phyloP scores from a whole-genome alignment of 768 basidiomycete species.

The Mycena crocata region DNA sequence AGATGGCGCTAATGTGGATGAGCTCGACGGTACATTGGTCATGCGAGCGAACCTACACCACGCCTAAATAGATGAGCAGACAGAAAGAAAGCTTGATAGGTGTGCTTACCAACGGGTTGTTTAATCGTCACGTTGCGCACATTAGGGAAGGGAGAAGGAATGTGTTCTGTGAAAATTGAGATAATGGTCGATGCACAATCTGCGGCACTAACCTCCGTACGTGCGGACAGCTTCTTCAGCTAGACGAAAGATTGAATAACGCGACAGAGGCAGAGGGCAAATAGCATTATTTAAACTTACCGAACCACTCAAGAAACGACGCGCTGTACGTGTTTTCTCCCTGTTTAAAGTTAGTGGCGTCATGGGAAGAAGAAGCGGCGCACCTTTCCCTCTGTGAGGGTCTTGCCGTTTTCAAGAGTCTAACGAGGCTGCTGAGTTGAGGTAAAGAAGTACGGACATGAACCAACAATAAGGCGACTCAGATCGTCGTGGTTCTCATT shows the following conservation, averaged over 20 bases:
- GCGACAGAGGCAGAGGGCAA: constrained; percentile 2
- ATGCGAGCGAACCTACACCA: constrained; percentile 49
- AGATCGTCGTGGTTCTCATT: constrained; percentile 89
- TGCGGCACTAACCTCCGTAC: constrained; percentile 76
- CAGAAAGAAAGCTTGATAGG: neutral
- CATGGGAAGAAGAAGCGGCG: neutral
- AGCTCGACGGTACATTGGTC: neutral
- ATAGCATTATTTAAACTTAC: too few species aligned
- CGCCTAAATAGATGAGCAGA: constrained; percentile 39
- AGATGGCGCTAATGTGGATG: constrained; percentile 65
- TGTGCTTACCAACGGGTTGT: constrained; percentile 82
- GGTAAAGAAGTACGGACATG: constrained; percentile 34
- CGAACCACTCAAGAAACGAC: constrained; percentile 92
- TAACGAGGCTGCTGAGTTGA: constrained; percentile 44
- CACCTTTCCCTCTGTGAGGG: constrained; percentile 86
- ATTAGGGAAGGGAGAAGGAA: constrained; percentile 79
- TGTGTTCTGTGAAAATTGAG: constrained; percentile 65
- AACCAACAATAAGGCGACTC: constrained; percentile 82
- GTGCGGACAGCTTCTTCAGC: constrained; percentile 93
- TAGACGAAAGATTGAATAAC: constrained; percentile 43
- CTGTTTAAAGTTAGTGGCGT: constrained; percentile 44
- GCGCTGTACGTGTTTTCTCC: constrained; percentile 89
- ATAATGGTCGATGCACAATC: neutral
- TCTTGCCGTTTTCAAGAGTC: constrained; percentile 97
- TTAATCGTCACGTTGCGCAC: constrained; percentile 91